Evolutionary conservation across 176 grass and related monocot genomes (phyloP).

Genomic region (Musa itinerans): DNA sequence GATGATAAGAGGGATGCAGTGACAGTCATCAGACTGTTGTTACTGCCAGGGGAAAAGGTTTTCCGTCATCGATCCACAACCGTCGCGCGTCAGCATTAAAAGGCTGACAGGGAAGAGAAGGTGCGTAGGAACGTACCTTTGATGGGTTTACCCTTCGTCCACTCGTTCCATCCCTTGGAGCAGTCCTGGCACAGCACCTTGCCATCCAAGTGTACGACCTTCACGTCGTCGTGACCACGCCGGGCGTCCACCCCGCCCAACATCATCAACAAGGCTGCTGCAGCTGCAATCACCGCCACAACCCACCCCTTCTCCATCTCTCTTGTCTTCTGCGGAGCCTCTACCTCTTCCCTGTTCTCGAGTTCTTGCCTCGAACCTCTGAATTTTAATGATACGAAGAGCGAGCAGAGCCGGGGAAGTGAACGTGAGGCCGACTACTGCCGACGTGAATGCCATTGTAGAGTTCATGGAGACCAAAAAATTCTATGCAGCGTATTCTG

Average conservation of each 20-base stretch:
- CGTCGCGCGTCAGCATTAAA: neutral
- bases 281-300: conserved; percentile 19
- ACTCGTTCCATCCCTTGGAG: conserved; percentile 62
- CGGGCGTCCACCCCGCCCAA: conserved; percentile 14
- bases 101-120: neutral
- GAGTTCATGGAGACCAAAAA: neutral
- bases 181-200: conserved; percentile 85
- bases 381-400: neutral
- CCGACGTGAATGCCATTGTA: neutral
- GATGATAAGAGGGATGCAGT: too few relatives aligned
- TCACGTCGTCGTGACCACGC: neutral
- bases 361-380: too few relatives aligned
- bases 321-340: neutral
- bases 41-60: too few relatives aligned
- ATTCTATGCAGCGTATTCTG: too few relatives aligned
- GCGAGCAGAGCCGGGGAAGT: neutral
- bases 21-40: too few relatives aligned
- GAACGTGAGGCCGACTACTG: neutral
- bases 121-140: conserved; percentile 12
- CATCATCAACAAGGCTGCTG: conserved; percentile 1
- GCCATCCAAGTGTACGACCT: conserved; percentile 47
- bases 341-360: too few relatives aligned
- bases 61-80: neutral
- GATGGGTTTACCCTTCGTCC: conserved; percentile 43
- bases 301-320: conserved; percentile 8